These are phyloP conservation scores for Xerocomellus chrysenteron DNA, from an alignment of 768 basidiomycete genomes.

Conservation along the genomic window DNA sequence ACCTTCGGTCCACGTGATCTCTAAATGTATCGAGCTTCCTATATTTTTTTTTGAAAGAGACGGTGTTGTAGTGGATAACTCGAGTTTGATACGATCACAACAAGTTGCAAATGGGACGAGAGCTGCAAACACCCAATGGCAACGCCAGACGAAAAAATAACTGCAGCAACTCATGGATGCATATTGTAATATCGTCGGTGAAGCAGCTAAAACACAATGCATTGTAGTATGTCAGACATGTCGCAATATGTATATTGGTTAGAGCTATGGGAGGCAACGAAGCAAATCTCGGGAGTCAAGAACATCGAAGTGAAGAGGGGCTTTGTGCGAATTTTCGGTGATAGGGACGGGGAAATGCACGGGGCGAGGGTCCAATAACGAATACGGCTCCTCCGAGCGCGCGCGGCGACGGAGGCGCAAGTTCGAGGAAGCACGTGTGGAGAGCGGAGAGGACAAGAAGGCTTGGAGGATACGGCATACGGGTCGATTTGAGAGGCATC, in stretches of 20 bases:
- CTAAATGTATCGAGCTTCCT: background rate
- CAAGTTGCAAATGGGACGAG: too few relatives aligned
- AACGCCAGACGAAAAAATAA: slow-evolving; percentile 3
- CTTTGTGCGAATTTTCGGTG: slow-evolving; percentile 25
- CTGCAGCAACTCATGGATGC: slow-evolving; percentile 15
- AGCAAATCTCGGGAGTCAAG: slow-evolving; percentile 27
- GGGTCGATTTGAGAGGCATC: slow-evolving; percentile 12
- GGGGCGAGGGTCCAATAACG: slow-evolving; percentile 23
- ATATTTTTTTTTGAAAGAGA: too few relatives aligned
- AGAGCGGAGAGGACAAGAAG: slow-evolving; percentile 30
- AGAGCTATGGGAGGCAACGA: slow-evolving; percentile 22
- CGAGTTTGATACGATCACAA: too few relatives aligned
- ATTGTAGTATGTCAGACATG: slow-evolving; percentile 34
- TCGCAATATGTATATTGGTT: slow-evolving; percentile 25
- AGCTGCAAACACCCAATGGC: slow-evolving; percentile 2
- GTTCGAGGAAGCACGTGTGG: slow-evolving; percentile 9
- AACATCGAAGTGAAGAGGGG: slow-evolving; percentile 23
- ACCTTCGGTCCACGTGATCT: slow-evolving; percentile 20
- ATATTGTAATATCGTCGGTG: slow-evolving; percentile 26
- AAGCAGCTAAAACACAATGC: slow-evolving; percentile 30
- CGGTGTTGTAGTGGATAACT: too few relatives aligned
- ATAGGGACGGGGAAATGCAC: slow-evolving; percentile 22
- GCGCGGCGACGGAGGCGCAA: slow-evolving; percentile 10
- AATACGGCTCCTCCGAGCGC: slow-evolving; percentile 18
- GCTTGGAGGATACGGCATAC: slow-evolving; percentile 27